Percentiles rank a stretch among this genome's conserved stretches.
These are phyloP conservation scores for Gossypium davidsonii DNA, from an alignment of 441 rosid genomes.

Conservation along the genomic window DNA sequence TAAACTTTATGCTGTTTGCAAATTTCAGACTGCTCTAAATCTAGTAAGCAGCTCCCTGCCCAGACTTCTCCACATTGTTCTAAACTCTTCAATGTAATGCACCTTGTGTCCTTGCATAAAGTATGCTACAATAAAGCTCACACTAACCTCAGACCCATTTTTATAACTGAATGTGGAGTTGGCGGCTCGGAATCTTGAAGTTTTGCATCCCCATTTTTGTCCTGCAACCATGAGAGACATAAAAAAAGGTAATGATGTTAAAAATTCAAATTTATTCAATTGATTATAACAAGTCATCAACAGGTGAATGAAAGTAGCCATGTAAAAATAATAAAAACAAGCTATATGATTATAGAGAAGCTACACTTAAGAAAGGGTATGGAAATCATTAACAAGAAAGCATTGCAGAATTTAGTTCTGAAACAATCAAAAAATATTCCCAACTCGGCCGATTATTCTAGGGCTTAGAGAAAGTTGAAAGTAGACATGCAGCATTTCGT, in stretches of 20 bases:
- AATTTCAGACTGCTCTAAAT: not conserved
- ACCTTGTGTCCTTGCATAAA: not conserved
- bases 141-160: constrained; percentile 77
- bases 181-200: constrained; percentile 94
- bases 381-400: not conserved
- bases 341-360: not conserved
- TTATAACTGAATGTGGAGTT: constrained; percentile 82
- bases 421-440: not conserved
- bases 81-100: not conserved
- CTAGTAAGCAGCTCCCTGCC: constrained; percentile 3
- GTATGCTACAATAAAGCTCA: constrained; percentile 5
- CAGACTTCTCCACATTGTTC: not conserved
- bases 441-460: not conserved
- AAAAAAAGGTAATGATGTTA: constrained; percentile 14
- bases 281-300: not conserved
- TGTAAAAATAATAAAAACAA: not conserved
- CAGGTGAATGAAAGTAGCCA: not conserved
- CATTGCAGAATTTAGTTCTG: not conserved
- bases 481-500: not conserved
- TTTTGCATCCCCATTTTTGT: constrained; percentile 76
- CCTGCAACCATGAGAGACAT: constrained; percentile 46
- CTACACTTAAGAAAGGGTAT: not conserved
- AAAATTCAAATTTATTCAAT: constrained; percentile 3
- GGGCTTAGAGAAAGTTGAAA: not conserved
- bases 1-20: not conserved